These are phyloP conservation scores for Ricinus communis DNA, from an alignment of 345 rosid genomes.

Conservation along the genomic window DNA sequence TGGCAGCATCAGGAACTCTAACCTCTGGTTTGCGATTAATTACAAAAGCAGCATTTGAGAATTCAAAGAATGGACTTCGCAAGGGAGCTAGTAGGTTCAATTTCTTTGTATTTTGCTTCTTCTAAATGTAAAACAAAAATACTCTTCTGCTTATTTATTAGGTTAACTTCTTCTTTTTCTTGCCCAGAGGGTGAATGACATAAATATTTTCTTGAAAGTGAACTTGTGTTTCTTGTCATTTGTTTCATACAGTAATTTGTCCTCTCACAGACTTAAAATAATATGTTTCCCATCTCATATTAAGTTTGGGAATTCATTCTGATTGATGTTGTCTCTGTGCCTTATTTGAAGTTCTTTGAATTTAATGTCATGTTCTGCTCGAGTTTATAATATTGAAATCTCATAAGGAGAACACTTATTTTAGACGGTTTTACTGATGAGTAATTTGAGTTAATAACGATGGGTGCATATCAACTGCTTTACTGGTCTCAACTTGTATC, in stretches of 20 bases:
- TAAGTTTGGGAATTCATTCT: background rate
- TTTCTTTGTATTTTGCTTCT: background rate
- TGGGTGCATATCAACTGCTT: background rate
- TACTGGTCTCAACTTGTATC: background rate
- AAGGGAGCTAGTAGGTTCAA: conserved; percentile 73
- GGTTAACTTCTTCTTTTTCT: background rate
- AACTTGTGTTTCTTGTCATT: background rate
- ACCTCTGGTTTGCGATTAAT: conserved; percentile 69
- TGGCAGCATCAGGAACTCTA: conserved; percentile 72
- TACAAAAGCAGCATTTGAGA: conserved; percentile 73
- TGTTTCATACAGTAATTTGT: background rate
- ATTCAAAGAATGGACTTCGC: conserved; percentile 59
- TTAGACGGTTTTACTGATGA: background rate
- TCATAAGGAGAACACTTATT: too few species aligned
- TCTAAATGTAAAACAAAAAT: background rate
- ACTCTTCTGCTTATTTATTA: background rate
- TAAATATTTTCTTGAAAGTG: background rate
- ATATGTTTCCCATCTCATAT: background rate
- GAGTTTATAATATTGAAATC: background rate
- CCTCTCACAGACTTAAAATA: too few species aligned
- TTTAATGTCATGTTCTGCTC: background rate
- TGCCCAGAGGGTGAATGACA: background rate
- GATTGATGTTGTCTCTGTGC: background rate
- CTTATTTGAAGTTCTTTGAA: background rate
- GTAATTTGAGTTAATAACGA: background rate